These are phyloP conservation scores for Irpex sp. DNA, from an alignment of 1,284 basidiomycete genomes.

Conservation along the genomic window DNA sequence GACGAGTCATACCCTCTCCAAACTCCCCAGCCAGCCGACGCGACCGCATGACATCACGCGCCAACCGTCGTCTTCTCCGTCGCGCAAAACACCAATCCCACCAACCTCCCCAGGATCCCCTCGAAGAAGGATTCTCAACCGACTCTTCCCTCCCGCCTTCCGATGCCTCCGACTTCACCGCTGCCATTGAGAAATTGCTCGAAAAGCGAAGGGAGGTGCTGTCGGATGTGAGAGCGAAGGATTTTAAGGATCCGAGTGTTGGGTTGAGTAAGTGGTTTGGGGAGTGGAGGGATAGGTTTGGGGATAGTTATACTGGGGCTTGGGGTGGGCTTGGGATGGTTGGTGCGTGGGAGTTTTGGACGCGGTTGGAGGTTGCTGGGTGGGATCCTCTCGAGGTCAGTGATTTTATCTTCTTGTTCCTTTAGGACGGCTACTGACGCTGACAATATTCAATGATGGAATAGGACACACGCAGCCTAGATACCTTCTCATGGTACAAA, in stretches of 20 bases:
- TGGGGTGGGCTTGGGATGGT: constrained; percentile 90
- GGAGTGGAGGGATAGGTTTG: constrained; percentile 74
- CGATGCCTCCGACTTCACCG: constrained; percentile 68
- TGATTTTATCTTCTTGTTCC: no score
- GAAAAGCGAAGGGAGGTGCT: constrained; percentile 56
- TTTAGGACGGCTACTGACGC: no score
- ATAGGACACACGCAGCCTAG: constrained; percentile 59
- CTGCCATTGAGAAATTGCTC: constrained; percentile 57
- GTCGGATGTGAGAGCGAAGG: constrained; percentile 83
- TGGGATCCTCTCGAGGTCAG: constrained; percentile 87
- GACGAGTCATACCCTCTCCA: constrained; percentile 44
- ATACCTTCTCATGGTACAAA: constrained; percentile 83
- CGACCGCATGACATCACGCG: constrained; percentile 53
- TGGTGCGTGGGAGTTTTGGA: constrained; percentile 96
- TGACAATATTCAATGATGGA: no score
- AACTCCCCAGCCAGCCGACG: constrained; percentile 45
- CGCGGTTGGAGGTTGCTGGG: constrained; percentile 77
- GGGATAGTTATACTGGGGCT: constrained; percentile 83
- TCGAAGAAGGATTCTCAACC: constrained; percentile 79
- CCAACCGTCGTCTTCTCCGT: constrained; percentile 43
- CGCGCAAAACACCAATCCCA: constrained; percentile 14
- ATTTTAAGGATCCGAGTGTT: constrained; percentile 79
- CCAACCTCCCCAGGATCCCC: no score
- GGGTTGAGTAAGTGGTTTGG: constrained; percentile 74
- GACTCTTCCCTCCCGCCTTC: constrained; percentile 69